Base-by-base conservation (phyloP, 1,139 yeast genomes). In the Nakaseomyces delphensis region DNA sequence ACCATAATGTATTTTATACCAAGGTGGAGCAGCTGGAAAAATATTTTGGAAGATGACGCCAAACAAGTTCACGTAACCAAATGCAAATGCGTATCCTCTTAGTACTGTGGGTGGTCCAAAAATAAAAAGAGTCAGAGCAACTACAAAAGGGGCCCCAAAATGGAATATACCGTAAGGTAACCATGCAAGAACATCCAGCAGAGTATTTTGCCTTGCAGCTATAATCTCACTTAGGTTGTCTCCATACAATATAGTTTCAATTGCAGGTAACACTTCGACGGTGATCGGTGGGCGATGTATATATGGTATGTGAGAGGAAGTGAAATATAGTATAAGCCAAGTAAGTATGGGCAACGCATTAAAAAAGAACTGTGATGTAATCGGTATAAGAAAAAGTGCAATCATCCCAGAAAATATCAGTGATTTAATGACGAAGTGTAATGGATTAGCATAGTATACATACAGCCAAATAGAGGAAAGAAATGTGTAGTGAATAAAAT, bases 1-100 rank as follows among this genome's bases (percentile, higher is more conserved):
- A 1, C 96, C 96, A 60, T 91, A 80, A 42, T 80, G 65, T 50
- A 77, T 77, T 61, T 87, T 87, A 63, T 93, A 91, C 99, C 99
- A 91, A 28, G 99, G 99, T 27, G 99, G 95, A 47, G 98, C 96
- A 41, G 95, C 86, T 3, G 98, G 97, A 62, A 86, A 87, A 23
- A 78, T 52, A 50, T 86, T 73, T 66, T 91, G 98, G 46, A 76
- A 74, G 39, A 79, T 59, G 19, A 91, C 97, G 36, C 97, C 98
- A 39, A 77, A 60, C 53, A 87, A 68, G 65, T 89, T 91, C 93
- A 91, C 83, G 68, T 84, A 89, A n/a, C 99, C 99, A 66, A 91
- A 87, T 7, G 96, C 93, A 69, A 87, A 85, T 3, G 89, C 96
- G 64, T 82, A 93, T 4, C 87, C 79, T 49, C 95, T 78, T 41